These are phyloP conservation scores for Cladosporium velox DNA, from an alignment of 2,329 filamentous ascomycete genomes.

Conservation along the genomic window DNA sequence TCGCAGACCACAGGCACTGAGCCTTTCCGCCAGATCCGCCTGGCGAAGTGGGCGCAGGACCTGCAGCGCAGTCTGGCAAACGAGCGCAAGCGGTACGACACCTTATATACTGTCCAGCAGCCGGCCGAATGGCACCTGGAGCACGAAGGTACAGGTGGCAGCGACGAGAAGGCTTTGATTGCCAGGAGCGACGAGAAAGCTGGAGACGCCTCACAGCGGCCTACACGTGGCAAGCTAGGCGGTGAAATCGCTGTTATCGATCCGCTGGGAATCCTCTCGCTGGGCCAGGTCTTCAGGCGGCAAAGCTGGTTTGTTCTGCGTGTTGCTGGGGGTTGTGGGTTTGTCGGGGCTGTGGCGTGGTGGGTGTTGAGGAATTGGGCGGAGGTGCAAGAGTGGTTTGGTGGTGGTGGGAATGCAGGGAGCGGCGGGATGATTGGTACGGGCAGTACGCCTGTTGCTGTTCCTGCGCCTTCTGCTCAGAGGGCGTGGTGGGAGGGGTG, in stretches of 20 bases:
- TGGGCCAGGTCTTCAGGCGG: slow-evolving; percentile 59
- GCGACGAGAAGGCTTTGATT: slow-evolving; percentile 29
- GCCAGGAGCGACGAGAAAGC: neutral
- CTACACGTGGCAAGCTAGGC: slow-evolving; percentile 35
- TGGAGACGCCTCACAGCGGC: slow-evolving; percentile 31
- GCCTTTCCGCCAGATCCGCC: slow-evolving; percentile 65
- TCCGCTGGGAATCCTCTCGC: slow-evolving; percentile 74
- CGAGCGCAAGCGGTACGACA: slow-evolving; percentile 65
- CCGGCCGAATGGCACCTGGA: slow-evolving; percentile 64
- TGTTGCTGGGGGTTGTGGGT: slow-evolving; percentile 70
- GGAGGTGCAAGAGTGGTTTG: slow-evolving; percentile 34
- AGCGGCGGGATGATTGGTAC: neutral
- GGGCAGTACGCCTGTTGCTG: slow-evolving; percentile 20
- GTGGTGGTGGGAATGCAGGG: slow-evolving; percentile 18
- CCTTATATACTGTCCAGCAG: slow-evolving; percentile 52
- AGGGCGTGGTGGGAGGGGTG: slow-evolving; percentile 20
- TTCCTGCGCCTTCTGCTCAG: slow-evolving; percentile 22
- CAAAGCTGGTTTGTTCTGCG: slow-evolving; percentile 70
- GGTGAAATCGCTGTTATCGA: slow-evolving; percentile 54
- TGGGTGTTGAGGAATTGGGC: slow-evolving; percentile 40
- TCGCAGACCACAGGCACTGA: slow-evolving; percentile 46
- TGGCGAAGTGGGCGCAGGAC: slow-evolving; percentile 81
- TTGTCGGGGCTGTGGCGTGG: slow-evolving; percentile 66
- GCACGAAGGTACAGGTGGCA: slow-evolving; percentile 60
- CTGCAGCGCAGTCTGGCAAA: slow-evolving; percentile 74